phyloP scores from a whole-genome alignment of 1,284 basidiomycete species.

The Athelia sp. region DNA sequence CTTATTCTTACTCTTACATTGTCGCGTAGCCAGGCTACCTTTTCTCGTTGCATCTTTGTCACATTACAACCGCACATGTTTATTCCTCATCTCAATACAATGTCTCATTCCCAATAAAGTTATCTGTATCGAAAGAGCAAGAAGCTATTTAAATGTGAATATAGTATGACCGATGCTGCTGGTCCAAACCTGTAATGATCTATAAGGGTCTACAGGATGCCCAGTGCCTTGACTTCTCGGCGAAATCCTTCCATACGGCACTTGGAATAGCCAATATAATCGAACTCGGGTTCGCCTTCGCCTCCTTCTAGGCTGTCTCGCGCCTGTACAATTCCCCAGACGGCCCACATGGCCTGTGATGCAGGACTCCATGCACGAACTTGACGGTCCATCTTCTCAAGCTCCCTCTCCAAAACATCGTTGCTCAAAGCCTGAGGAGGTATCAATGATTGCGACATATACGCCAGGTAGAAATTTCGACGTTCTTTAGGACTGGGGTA shows the following conservation, averaged over 20 bases:
- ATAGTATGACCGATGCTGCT: not conserved
- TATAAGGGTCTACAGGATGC: constrained; percentile 20
- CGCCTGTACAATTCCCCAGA: constrained; percentile 92
- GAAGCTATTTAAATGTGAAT: not conserved
- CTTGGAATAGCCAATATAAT: constrained; percentile 70
- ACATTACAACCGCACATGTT: constrained; percentile 45
- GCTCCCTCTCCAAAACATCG: constrained; percentile 30
- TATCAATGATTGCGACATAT: constrained; percentile 51
- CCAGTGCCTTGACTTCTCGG: constrained; percentile 46
- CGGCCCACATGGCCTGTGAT: constrained; percentile 84
- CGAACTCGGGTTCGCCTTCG: constrained; percentile 62
- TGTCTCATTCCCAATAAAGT: constrained; percentile 13
- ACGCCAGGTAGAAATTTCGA: constrained; percentile 79
- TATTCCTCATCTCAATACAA: constrained; percentile 38
- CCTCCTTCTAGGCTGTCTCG: constrained; percentile 71
- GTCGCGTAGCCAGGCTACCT: constrained; percentile 37
- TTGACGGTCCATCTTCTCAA: constrained; percentile 63
- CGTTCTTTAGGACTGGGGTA: constrained; percentile 78
- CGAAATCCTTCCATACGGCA: constrained; percentile 63
- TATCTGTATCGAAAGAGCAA: not conserved
- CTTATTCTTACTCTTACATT: constrained; percentile 39
- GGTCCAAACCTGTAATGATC: not conserved
- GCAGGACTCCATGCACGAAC: constrained; percentile 84
- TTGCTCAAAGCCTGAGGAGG: constrained; percentile 23
- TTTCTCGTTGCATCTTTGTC: constrained; percentile 38